Conservation (phyloP, 805 yeast genomes). For the Naumovozyma dairenensis region DNA sequence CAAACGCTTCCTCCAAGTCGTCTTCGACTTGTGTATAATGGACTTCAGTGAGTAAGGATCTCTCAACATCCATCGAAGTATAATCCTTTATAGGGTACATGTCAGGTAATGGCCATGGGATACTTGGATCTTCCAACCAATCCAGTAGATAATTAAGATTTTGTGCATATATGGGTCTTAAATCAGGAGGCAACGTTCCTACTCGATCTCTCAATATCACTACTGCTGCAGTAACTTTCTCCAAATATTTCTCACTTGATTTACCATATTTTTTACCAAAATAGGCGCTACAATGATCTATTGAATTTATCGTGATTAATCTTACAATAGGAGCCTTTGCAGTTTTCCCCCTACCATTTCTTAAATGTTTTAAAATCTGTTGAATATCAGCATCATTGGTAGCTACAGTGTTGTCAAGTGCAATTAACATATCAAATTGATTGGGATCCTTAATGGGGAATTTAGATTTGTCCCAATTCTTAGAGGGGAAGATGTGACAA, state of each 20-base stretch:
- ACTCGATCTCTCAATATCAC: conserved; percentile 75
- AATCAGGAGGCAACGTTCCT: conserved; percentile 72
- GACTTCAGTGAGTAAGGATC: conserved; percentile 65
- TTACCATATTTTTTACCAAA: conserved; percentile 31
- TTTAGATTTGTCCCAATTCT: conserved; percentile 9
- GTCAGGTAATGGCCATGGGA: conserved; percentile 74
- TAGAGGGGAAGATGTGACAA: conserved; percentile 38
- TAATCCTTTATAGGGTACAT: conserved; percentile 53
- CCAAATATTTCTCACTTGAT: conserved; percentile 39
- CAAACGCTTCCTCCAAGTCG: conserved; percentile 34
- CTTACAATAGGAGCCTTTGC: conserved; percentile 48
- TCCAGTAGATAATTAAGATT: conserved; percentile 50
- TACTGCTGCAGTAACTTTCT: conserved; percentile 66
- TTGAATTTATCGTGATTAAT: conserved; percentile 66
- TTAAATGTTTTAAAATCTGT: conserved; percentile 20
- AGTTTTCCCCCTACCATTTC: conserved; percentile 20
- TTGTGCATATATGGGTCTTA: conserved; percentile 64
- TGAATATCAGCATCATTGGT: conserved; percentile 28
- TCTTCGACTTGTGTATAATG: conserved; percentile 39
- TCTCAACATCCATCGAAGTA: conserved; percentile 67
- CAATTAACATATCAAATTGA: conserved; percentile 49
- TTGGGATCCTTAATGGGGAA: conserved; percentile 15
- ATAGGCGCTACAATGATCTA: conserved; percentile 66
- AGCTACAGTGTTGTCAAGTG: conserved; percentile 55
- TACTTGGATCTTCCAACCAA: conserved; percentile 43